Percentiles rank a stretch among this genome's conserved stretches.
Conservation (phyloP, 2,329 filamentous ascomycete species). For the Talaromyces islandicus region DNA sequence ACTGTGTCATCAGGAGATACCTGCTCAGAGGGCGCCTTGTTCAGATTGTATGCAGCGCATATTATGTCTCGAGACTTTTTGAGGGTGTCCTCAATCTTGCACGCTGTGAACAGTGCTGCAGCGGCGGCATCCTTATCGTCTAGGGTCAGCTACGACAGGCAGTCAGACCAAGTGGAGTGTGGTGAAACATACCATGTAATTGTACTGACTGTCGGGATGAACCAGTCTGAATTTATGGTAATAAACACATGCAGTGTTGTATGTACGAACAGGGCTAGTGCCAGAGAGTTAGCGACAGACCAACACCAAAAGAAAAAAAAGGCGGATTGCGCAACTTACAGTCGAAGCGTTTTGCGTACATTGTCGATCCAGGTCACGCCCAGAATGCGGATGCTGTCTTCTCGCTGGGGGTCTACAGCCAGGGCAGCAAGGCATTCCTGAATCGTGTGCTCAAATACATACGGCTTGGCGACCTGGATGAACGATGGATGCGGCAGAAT, state of each 20-base stretch:
- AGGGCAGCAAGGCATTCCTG: conserved; percentile 65
- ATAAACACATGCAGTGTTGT: conserved; percentile 83
- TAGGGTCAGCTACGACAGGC: conserved; percentile 4
- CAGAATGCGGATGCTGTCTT: conserved; percentile 74
- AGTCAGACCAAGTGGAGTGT: neutral
- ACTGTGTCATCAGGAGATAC: conserved; percentile 77
- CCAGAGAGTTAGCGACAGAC: neutral
- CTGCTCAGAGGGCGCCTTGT: conserved; percentile 60
- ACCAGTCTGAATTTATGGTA: conserved; percentile 90
- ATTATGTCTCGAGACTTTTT: conserved; percentile 95
- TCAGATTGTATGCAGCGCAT: conserved; percentile 82
- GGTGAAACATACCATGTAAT: conserved; percentile 49
- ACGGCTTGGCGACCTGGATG: conserved; percentile 64
- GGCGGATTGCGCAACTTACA: conserved; percentile 52
- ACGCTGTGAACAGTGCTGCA: conserved; percentile 83
- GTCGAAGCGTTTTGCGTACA: conserved; percentile 68
- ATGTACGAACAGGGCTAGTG: conserved; percentile 75
- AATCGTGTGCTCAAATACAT: conserved; percentile 75
- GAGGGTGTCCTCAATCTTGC: conserved; percentile 95
- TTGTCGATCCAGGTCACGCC: conserved; percentile 86
- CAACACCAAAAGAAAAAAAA: neutral
- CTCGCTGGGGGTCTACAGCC: conserved; percentile 67
- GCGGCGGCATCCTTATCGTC: conserved; percentile 69
- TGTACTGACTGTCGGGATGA: conserved; percentile 80
- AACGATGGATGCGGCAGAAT: conserved; percentile 53